Percentiles rank a stretch among this genome's conserved stretches.
Conservation (phyloP, 345 rosid genomes). For the Carallia pectinifolia region DNA sequence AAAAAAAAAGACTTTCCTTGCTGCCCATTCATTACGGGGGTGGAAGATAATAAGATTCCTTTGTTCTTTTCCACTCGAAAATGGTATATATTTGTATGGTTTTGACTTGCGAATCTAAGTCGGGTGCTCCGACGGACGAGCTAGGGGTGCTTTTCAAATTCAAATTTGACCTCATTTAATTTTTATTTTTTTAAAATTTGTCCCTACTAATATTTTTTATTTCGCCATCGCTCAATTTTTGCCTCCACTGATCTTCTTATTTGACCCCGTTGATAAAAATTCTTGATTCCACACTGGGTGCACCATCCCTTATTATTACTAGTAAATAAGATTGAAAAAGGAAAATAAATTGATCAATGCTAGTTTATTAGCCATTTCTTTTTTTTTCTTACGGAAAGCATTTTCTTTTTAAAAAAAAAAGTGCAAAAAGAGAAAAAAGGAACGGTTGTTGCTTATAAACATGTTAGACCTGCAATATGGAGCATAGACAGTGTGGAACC, state of each 20-base stretch:
- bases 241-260: too few species aligned
- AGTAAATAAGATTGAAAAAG: too few species aligned
- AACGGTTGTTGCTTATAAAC: not conserved
- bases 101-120: not conserved
- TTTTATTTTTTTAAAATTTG: too few species aligned
- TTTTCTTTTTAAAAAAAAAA: not conserved
- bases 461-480: slow-evolving; percentile 11
- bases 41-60: slow-evolving; percentile 16
- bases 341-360: too few species aligned
- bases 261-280: too few species aligned
- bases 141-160: too few species aligned
- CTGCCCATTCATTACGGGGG: not conserved
- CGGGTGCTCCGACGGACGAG: too few species aligned
- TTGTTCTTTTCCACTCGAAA: not conserved
- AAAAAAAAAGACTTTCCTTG: not conserved
- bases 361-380: too few species aligned
- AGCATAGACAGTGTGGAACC: slow-evolving; percentile 3
- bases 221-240: too few species aligned
- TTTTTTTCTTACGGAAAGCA: too few species aligned
- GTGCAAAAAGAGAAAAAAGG: not conserved
- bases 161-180: too few species aligned
- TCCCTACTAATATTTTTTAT: too few species aligned
- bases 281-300: not conserved
- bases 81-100: not conserved
- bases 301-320: not conserved